Evolutionary conservation across 768 basidiomycete genomes (phyloP), one percentile per base, ranked within the genome.

Genomic region (Boletellus emodensis): DNA sequence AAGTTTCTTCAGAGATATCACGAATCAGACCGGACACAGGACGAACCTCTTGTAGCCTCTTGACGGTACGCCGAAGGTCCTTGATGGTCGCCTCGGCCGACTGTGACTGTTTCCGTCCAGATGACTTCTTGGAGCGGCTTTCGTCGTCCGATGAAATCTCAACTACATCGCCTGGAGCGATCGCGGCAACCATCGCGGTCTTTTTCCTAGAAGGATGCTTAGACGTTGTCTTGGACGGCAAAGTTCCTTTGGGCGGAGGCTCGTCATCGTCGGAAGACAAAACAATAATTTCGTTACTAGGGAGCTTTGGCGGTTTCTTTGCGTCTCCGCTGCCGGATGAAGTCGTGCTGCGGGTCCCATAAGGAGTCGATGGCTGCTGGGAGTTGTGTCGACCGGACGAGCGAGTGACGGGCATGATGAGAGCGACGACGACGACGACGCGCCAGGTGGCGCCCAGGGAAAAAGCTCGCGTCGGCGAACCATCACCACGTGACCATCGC

Each of bases 61-160:
- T 71, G 14, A 80, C 57, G 48, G 80, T 70, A 44, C 64, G 65
- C 49, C 71, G 71, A 34, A 78, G 63, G 17, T 51, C 52, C 52
- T 53, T 54, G n/a, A 43, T 44, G 3, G 45, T 42, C 24, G 15
- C 20, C 15, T 50, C 57, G 1, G 66, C 48, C 8, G 64, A 28
- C 26, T 64, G 57, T 26, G 52, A 45, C 35, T 48, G 40, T 24
- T 62, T 62, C 49, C 44, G 54, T 39, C 37, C 33, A 43, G 37
- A n/a, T 38, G 37, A 0, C 38, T 54, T 52, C 42, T 47, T 51
- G n/a, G 53, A 20, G 22, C 38, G 41, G 12, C 14, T 40, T 4
- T 80, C 81, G 14, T 83, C 81, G 24, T 78, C 79, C n/a, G 79
- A 80, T 1, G 77, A 79, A 48, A 83, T 77, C 60, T 83, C 81